Base-by-base conservation (phyloP, 2,329 filamentous ascomycete species). In the Chaetomium olivaceum region DNA sequence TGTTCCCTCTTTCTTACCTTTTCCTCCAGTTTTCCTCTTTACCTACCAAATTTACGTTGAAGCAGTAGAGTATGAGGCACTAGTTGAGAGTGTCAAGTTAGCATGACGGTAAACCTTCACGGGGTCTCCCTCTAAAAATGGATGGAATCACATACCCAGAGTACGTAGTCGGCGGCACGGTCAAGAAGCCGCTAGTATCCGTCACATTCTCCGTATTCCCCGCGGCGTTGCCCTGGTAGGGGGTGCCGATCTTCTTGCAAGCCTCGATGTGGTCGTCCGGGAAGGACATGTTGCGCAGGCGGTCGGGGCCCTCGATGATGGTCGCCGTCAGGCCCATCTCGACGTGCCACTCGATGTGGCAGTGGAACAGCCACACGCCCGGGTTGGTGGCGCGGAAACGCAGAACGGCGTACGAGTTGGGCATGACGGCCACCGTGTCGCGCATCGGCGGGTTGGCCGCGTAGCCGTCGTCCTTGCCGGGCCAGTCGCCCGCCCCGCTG, bases 201-300 rank as follows among this genome's bases (percentile, higher is more conserved):
- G 86, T 76, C 3, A 81, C 74, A 64, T 90, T 76, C 1, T 76
- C 70, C 0, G 83, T 86, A 67, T 90, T 90, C 0, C 86, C 90
- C 0, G 86, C 90, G 0, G 90, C 90, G 71, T 92, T 92, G 0
- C 90, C 90, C 12, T 73, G 71, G 1, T 77, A 82, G 1, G 85
- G 82, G 1, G 83, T 79, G 19, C 78, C 78, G 25, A 76, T 76
- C 5, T 77, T 81, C 16, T 78, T 75, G 71, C 82, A 84, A 43
- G 75, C 75, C 25, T 77, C 78, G 69, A 82, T 78, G 71, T 90
- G 87, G 66, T 88, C 82, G 31, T 81, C 74, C 0, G 88, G 88
- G 54, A 92, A 85, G 1, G 77, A 78, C 59, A 85, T 74, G 2
- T 77, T 77, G 61, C 81, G 75, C 68, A 91, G 87, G 14, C 87